phyloP scores from a whole-genome alignment of 1,284 basidiomycete genomes.

The Trametes hirsuta region DNA sequence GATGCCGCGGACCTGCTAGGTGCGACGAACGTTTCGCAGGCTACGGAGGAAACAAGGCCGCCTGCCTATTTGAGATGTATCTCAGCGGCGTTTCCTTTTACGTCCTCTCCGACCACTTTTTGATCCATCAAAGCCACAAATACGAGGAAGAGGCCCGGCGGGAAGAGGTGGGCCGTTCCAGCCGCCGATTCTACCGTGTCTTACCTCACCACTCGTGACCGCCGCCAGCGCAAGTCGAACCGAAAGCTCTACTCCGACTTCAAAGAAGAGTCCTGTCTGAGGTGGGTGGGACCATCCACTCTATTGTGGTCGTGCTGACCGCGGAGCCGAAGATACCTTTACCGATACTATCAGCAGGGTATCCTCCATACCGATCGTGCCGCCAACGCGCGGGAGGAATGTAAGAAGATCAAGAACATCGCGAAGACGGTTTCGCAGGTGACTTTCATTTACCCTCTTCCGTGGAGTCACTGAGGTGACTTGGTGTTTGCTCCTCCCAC shows the following conservation, averaged over 20 bases:
- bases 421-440: constrained; percentile 46
- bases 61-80: constrained; percentile 68
- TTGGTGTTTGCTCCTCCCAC: not conserved
- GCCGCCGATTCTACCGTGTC: not conserved
- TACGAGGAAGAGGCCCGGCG: constrained; percentile 77
- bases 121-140: constrained; percentile 82
- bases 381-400: constrained; percentile 61
- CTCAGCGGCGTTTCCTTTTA: constrained; percentile 74
- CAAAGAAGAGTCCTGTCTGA: constrained; percentile 71
- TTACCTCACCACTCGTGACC: not conserved
- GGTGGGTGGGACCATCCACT: constrained; percentile 40
- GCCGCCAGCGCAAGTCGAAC: constrained; percentile 68
- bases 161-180: constrained; percentile 53
- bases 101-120: constrained; percentile 82
- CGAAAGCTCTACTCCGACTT: constrained; percentile 78
- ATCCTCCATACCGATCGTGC: constrained; percentile 52
- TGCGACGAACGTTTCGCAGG: constrained; percentile 90
- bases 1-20: constrained; percentile 40
- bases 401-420: constrained; percentile 64
- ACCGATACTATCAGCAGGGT: constrained; percentile 53
- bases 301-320: not conserved
- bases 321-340: constrained; percentile 37
- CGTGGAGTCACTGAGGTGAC: not conserved
- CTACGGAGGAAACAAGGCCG: constrained; percentile 77
- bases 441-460: constrained; percentile 5